Evolutionary conservation across 2,329 filamentous ascomycete genomes (phyloP).

Genomic region (Achaetomium macrosporum): DNA sequence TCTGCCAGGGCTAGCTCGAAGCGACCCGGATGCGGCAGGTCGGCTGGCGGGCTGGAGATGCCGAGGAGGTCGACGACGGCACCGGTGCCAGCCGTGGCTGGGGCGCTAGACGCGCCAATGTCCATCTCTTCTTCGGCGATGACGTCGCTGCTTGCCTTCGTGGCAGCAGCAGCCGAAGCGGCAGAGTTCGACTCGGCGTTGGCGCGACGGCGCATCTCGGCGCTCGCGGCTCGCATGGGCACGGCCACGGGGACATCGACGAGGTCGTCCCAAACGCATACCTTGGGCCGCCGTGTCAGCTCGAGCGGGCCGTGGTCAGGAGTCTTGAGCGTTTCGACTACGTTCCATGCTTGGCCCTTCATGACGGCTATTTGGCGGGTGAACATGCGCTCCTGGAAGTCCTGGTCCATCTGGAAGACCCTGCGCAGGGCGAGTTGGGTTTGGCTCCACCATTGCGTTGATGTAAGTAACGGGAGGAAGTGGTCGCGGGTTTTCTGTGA

Average conservation of each 20-base stretch:
- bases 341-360: conserved; percentile 99
- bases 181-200: conserved; percentile 38
- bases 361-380: conserved; percentile 97
- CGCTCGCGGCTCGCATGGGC: conserved; percentile 76
- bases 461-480: conserved; percentile 92
- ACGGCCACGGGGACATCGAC: conserved; percentile 94
- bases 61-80: conserved; percentile 63
- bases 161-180: conserved; percentile 35
- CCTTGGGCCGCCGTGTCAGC: conserved; percentile 79
- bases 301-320: conserved; percentile 89
- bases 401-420: conserved; percentile 85
- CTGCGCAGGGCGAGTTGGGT: conserved; percentile 80
- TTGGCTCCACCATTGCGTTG: conserved; percentile 93
- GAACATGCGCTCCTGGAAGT: conserved; percentile 99
- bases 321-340: conserved; percentile 93
- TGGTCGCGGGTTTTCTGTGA: conserved; percentile 90
- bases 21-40: conserved; percentile 68
- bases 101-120: conserved; percentile 54
- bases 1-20: conserved; percentile 56
- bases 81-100: conserved; percentile 20
- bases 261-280: conserved; percentile 96
- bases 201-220: conserved; percentile 70
- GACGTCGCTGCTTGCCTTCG: conserved; percentile 8
- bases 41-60: conserved; percentile 53
- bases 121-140: conserved; percentile 78